Percentiles rank a stretch among this genome's conserved stretches.
Conservation (phyloP, 202 grass and related monocot genomes). For the Miscanthus sacchariflorus region DNA sequence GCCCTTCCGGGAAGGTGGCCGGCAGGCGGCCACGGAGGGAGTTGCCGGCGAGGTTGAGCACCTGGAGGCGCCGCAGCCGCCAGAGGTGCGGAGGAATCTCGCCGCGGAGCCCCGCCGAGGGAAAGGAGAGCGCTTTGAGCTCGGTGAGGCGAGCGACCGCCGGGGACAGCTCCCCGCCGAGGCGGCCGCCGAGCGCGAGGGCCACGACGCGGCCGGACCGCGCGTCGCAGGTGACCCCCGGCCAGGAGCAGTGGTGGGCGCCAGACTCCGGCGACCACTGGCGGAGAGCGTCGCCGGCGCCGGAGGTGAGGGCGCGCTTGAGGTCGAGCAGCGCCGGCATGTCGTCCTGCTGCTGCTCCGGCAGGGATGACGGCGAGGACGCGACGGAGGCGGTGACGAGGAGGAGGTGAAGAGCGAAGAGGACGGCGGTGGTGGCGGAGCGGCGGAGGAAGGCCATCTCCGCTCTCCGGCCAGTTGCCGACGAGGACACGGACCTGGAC, state of each 20-base stretch:
- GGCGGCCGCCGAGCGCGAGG: constrained; percentile 42
- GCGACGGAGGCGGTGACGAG: constrained; percentile 18
- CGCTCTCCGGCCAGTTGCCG: constrained; percentile 44
- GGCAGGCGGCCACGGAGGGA: constrained; percentile 65
- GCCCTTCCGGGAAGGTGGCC: constrained; percentile 48
- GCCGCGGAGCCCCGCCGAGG: constrained; percentile 52
- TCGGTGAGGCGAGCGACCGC: constrained; percentile 59
- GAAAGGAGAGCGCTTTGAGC: constrained; percentile 65
- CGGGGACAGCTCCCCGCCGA: constrained; percentile 57
- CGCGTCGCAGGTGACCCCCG: constrained; percentile 62
- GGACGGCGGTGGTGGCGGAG: background rate
- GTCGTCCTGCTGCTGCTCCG: constrained; percentile 36
- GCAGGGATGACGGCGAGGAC: background rate
- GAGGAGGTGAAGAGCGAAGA: constrained; percentile 36
- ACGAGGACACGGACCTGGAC: constrained; percentile 12
- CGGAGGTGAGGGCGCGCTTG: constrained; percentile 56
- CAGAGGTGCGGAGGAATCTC: constrained; percentile 68
- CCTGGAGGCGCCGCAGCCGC: constrained; percentile 65
- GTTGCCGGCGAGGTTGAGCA: constrained; percentile 74
- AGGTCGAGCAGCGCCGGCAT: constrained; percentile 60
- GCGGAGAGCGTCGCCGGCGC: constrained; percentile 36
- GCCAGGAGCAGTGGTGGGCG: constrained; percentile 65
- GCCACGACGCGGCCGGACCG: constrained; percentile 61
- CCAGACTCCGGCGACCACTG: constrained; percentile 50
- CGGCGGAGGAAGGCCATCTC: constrained; percentile 40